Base-by-base conservation (phyloP, 257 asterid species). In the Hygrophila difformis region DNA sequence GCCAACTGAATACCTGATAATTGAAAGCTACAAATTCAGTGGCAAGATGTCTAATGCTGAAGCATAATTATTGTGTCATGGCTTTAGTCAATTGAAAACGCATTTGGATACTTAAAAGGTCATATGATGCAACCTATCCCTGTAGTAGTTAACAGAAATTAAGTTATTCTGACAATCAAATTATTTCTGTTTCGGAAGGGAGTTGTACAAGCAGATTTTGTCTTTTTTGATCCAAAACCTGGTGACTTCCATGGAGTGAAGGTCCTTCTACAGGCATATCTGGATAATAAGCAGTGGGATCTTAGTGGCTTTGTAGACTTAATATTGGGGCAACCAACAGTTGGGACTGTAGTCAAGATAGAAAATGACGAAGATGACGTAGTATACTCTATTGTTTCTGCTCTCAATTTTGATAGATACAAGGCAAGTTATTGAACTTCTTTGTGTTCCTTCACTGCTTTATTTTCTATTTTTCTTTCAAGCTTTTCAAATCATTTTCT, bases 191-290 rank as follows among this genome's bases (percentile, higher is more conserved):
- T 70, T 42, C 39, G 8, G 39, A 61, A 91, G 88, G 96, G 92
- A 49, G 67, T 42, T 55, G 84, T 87, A 29, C 98, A 82, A 74
- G 95, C 89, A 34, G 96, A 91, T 69, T 91, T 86, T 57, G 84
- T 68, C 51, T 91, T 86, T 82, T 80, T 82, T 60, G 98, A 82
- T 71, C 94, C 98, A 11, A 91, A 91, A 58, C 86, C 78, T 22
- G 59, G 56, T 12, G 98, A 82, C 61, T 91, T 82, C 60, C 94
- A 91, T 72, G 98, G 98, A 47, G 79, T 86, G 53, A 87, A 91
- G 74, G 61, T 74, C 60, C 77, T 85, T 45, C 81, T 91, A 46
- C 85, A 80, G 57, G 57, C 68, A 13, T 91, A 77, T 74, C 84
- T 89, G 40, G 93, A 82, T 59, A 56, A 72, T 53, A 74, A 63